Evolutionary conservation across 768 basidiomycete genomes (phyloP).

Genomic region (Boletus fagicola): DNA sequence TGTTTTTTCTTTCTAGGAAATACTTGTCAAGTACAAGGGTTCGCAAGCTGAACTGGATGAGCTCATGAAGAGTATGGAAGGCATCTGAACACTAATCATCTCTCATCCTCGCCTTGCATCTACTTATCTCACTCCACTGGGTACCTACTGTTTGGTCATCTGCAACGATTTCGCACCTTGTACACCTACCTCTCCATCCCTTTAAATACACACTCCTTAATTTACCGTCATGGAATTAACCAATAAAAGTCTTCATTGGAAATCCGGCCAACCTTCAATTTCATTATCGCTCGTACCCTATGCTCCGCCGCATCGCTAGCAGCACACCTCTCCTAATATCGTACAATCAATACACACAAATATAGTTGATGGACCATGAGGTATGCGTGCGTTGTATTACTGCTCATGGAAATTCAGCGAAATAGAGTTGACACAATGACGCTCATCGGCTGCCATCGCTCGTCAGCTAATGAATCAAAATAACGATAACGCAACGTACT

Average conservation of each 20-base stretch:
- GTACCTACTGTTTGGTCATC: slow-evolving; percentile 14
- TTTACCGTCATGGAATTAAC: slow-evolving; percentile 19
- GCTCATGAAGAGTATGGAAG: slow-evolving; percentile 73
- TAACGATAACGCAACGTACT: slow-evolving; percentile 44
- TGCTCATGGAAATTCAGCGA: slow-evolving; percentile 70
- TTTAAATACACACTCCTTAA: slow-evolving; percentile 24
- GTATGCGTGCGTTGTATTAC: not conserved
- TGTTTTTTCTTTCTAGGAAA: slow-evolving; percentile 51
- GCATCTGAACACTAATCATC: slow-evolving; percentile 42
- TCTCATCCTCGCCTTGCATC: slow-evolving; percentile 3
- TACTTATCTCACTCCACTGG: slow-evolving; percentile 1
- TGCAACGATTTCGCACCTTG: slow-evolving; percentile 18
- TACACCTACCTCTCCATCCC: slow-evolving; percentile 21
- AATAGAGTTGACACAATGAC: slow-evolving; percentile 89
- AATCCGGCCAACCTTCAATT: not conserved
- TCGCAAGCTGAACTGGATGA: slow-evolving; percentile 84
- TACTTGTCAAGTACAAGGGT: slow-evolving; percentile 61
- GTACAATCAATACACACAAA: not conserved
- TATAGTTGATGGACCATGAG: not conserved
- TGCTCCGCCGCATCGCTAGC: not conserved
- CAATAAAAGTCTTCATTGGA: slow-evolving; percentile 7
- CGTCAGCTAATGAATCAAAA: not conserved
- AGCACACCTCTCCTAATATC: no score
- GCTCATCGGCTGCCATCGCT: slow-evolving; percentile 60
- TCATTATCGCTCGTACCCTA: not conserved